These are phyloP conservation scores for Leishmania mexicana DNA, from an alignment of 208 protist species.

Conservation along the genomic window DNA sequence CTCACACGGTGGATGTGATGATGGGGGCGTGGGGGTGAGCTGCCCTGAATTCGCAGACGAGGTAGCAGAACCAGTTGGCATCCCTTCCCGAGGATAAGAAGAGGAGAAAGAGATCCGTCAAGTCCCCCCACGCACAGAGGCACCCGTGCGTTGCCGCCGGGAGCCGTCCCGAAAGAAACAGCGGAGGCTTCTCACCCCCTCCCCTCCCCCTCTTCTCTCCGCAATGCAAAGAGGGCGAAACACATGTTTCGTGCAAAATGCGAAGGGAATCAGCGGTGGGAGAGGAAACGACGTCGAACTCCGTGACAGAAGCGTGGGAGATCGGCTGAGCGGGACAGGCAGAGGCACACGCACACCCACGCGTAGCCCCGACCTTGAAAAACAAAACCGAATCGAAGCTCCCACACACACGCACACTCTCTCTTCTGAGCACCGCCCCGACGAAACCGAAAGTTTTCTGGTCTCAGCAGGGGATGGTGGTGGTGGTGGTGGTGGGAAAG, in stretches of 20 bases:
- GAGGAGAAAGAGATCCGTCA: not conserved
- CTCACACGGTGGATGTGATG: not conserved
- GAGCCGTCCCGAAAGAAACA: not conserved
- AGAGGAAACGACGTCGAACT: not conserved
- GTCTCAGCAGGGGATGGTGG: not conserved
- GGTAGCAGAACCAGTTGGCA: not conserved
- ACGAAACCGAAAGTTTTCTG: too few species aligned
- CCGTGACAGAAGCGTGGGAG: not conserved
- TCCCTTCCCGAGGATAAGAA: not conserved
- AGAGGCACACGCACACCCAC: not conserved
- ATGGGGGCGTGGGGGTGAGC: not conserved
- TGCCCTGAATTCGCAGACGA: not conserved
- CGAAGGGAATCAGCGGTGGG: not conserved
- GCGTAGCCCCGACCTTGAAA: not conserved
- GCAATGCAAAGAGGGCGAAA: not conserved
- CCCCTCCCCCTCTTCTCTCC: not conserved
- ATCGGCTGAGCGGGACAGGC: not conserved
- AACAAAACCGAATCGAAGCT: not conserved
- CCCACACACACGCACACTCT: too few species aligned
- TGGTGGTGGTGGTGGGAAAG: too few species aligned
- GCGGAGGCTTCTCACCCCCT: not conserved
- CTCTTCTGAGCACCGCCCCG: not conserved
- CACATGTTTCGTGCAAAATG: not conserved
- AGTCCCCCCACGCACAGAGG: not conserved
- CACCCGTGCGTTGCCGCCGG: not conserved